phyloP scores from a whole-genome alignment of 257 asterid species.

The Lithospermum erythrorhizon region DNA sequence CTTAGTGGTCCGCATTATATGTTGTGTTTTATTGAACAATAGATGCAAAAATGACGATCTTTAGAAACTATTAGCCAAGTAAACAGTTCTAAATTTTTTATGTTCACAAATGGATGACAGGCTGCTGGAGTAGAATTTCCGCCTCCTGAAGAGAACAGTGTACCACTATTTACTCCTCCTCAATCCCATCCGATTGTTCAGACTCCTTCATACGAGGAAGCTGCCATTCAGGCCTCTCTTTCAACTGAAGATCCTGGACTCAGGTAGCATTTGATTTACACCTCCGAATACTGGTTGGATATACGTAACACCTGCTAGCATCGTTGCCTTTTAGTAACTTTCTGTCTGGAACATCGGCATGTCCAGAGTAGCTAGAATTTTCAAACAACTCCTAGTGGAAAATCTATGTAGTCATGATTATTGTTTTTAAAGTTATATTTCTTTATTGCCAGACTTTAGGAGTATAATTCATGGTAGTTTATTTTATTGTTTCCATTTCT shows the following conservation, averaged over 20 bases:
- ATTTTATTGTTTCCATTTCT: not conserved
- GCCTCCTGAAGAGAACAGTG: slow-evolving; percentile 77
- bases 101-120: slow-evolving; percentile 25
- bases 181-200: slow-evolving; percentile 73
- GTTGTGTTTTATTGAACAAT: not conserved
- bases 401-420: not conserved
- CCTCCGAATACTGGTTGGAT: not conserved
- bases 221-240: slow-evolving; percentile 91
- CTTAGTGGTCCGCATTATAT: not conserved
- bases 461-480: not conserved
- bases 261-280: slow-evolving; percentile 32
- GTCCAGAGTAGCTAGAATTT: not conserved
- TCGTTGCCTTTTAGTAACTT: not conserved
- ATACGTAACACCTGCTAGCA: not conserved
- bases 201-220: slow-evolving; percentile 62
- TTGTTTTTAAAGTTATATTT: not conserved
- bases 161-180: slow-evolving; percentile 86
- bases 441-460: too few relatives aligned
- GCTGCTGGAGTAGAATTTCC: slow-evolving; percentile 89
- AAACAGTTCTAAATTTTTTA: not conserved
- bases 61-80: not conserved
- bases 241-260: slow-evolving; percentile 86
- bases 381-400: not conserved
- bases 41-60: not conserved
- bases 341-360: not conserved